Evolutionary conservation across 2,329 filamentous ascomycete species (phyloP), one percentile per base, ranked within the genome.

Genomic region (Trichophyton benhamiae): DNA sequence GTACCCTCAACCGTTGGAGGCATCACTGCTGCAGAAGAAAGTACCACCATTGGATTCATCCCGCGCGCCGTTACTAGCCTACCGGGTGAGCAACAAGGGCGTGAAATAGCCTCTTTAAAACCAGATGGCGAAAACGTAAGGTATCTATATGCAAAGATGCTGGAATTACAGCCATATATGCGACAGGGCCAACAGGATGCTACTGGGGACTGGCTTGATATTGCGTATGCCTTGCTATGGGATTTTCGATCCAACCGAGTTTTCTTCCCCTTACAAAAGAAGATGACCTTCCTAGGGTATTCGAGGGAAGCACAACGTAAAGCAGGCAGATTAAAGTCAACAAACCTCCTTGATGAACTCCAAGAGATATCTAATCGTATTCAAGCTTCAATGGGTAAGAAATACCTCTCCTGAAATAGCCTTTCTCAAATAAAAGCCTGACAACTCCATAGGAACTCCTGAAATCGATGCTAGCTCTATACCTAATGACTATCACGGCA

Each of bases 401-500:
- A 36, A 3, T 15, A n/a, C 6, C 2, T 15, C 27, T 17, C 48
- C 27, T 11, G 30, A 33, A 9, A 9, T 27, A 8, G 1, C n/a
- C 22, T 49, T 8, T 7, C 11, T 9, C 41, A 49, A 22, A 55
- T 53, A 22, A 36, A 33, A 22, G 3, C 41, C 27, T 55, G 25
- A 62, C 3, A 36, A 3, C 22, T 38, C 36, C 60, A 1, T 44
- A 65, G 65, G 64, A 22, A 60, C 61, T 4, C 27, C 53, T 36
- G 60, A 65, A 3, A 46, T 63, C 41, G 64, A 66, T 27, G 59
- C 59, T 15, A 59, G 60, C 7, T 61, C 60, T 42, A 71, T 79
- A 42, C 82, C 82, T 1, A 73, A 73, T 55, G 78, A 81, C 63
- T 91, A 90, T 69, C 86, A 89, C 66, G 88, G 87, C 6, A 88